A percentile compares a stretch with the other conserved stretches of the same genome.
Conservation (phyloP, 2,329 filamentous ascomycete species). For the Penicillium sp. region DNA sequence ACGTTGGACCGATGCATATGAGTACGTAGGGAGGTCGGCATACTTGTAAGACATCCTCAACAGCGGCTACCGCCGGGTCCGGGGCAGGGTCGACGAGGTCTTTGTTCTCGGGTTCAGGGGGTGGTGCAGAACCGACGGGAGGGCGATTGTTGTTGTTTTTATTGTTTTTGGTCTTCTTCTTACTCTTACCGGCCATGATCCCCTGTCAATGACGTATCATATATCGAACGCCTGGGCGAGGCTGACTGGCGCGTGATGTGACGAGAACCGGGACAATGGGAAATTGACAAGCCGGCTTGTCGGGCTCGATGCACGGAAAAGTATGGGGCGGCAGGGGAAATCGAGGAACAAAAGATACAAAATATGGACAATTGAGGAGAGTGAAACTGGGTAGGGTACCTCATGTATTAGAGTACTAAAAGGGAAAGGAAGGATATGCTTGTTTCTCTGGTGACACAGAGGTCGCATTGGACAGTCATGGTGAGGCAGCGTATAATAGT, state of each 20-base stretch:
- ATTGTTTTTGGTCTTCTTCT: conserved; percentile 38
- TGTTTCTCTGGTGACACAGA: conserved; percentile 31
- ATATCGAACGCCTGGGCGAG: conserved; percentile 20
- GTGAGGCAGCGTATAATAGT: conserved; percentile 40
- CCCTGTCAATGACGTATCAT: conserved; percentile 35
- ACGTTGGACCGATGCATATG: conserved; percentile 45
- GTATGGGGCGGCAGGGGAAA: conserved; percentile 25
- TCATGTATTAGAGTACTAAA: conserved; percentile 33
- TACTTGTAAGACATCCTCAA: conserved; percentile 46
- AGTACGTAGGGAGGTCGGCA: conserved; percentile 44
- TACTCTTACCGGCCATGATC: conserved; percentile 40
- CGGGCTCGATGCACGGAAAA: conserved; percentile 27
- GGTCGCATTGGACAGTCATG: conserved; percentile 29
- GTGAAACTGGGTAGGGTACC: conserved; percentile 16
- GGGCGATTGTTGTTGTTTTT: conserved; percentile 31
- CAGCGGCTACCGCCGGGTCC: conserved; percentile 32
- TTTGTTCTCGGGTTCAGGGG: conserved; percentile 24
- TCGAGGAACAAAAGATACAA: conserved; percentile 26
- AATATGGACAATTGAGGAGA: conserved; percentile 24
- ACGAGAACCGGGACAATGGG: conserved; percentile 26
- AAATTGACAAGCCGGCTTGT: conserved; percentile 29
- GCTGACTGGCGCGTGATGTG: conserved; percentile 25
- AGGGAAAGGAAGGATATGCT: conserved; percentile 30
- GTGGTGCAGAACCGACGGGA: conserved; percentile 30
- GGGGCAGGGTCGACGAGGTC: conserved; percentile 26